Evolutionary conservation across 192 early-diverging fungal species (phyloP).

Genomic region (Dimargaris cristalligena): DNA sequence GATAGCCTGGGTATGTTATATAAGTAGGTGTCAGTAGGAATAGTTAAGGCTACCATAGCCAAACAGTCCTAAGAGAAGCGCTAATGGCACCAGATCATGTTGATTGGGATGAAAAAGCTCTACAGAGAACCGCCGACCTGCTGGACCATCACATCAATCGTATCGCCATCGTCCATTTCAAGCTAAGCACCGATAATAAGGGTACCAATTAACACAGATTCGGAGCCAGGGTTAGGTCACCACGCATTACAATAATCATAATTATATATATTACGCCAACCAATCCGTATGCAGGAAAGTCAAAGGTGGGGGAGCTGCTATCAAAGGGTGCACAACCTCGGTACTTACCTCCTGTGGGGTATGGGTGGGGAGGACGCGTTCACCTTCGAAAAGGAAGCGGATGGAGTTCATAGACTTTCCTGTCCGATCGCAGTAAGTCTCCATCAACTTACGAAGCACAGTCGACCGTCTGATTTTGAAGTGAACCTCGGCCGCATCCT

Average conservation of each 20-base stretch:
- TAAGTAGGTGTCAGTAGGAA: no score
- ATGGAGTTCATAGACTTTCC: conserved; percentile 61
- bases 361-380: conserved; percentile 55
- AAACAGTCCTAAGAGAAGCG: no score
- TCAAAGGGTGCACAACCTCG: background rate
- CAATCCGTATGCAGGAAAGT: background rate
- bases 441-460: conserved; percentile 83
- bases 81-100: no score
- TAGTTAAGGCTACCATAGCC: no score
- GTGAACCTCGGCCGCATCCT: conserved; percentile 63
- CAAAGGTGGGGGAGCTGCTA: background rate
- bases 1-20: no score
- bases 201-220: conserved; percentile 8
- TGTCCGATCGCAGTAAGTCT: conserved; percentile 77
- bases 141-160: conserved; percentile 87
- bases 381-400: conserved; percentile 86
- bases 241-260: conserved; percentile 10
- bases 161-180: conserved; percentile 89
- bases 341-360: conserved; percentile 66
- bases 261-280: background rate
- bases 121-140: conserved; percentile 87
- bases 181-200: no score
- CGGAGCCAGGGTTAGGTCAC: background rate
- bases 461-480: conserved; percentile 96
- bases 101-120: no score